Evolutionary conservation across 805 yeast species (phyloP), one percentile per base, ranked within the genome.

Genomic region (Isabelozyma heimii): DNA sequence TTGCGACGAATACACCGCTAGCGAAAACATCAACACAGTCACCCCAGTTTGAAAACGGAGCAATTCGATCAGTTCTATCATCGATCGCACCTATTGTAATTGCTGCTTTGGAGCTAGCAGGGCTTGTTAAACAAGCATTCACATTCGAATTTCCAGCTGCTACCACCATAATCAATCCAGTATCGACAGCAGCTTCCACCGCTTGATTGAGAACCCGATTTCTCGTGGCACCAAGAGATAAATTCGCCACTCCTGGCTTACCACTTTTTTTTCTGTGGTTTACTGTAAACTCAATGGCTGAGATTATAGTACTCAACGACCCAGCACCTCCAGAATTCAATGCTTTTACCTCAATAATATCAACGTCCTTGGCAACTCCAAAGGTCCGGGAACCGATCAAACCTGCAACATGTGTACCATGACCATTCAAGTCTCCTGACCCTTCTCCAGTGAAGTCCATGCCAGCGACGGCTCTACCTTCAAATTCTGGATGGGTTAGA

Each of bases 31-130:
- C 90, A 7, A 91, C 95, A 65, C 97, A 92, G n/a, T 75, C 72
- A 0, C 98, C 97, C 91, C 91, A 89, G 61, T 92, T 91, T n/a
- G 94, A 81, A 58, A 92, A 91, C 10, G 77, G 60, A 0, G 97
- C 95, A 35, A 91, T 73, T 2, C 73, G 57, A 57, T 89, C 96
- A 5, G 75, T 76, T 15, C 77, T 61, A 61, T 89, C 96, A 59
- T 90, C 92, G 45, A 91, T 82, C 3, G 97, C 96, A 0, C 97
- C 97, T 8, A 91, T 95, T 0, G 96, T 83, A 3, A 89, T 80
- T 0, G 89, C 90, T 44, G 71, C 70, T 1, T 69, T 70, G 1
- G 92, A 85, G 37, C 92, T 85, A 1, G 96, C 95, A 0, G 97
- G 97, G 48, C 95, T 88, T n/a, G 84, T 80, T 49, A 73, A 64